Evolutionary conservation across 129 eudicot genomes (phyloP), one percentile per base, ranked within the genome.

Genomic region (Gnaphalium uliginosum): DNA sequence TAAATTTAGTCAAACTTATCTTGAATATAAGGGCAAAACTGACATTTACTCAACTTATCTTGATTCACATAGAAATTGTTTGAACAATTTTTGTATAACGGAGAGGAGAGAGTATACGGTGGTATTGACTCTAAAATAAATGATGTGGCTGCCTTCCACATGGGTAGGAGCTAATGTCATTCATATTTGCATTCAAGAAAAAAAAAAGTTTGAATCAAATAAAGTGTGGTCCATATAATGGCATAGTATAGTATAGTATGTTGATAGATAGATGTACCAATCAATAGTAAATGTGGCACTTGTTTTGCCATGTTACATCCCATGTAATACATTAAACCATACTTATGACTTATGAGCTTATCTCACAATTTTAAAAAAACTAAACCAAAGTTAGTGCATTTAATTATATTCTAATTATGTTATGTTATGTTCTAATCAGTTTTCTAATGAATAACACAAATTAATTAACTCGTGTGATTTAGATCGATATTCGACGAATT

Each of bases 101-200:
- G n/a, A n/a, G n/a, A n/a, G n/a, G n/a, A n/a, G n/a, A n/a, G n/a
- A n/a, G n/a, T n/a, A n/a, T 70, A 78, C 60, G 27, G 43, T 59
- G 27, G 41, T 35, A 70, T 61, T 17, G 71, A 69, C 76, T 70
- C 81, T 73, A 15, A 69, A 59, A 60, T 78, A 62, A 60, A 78
- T 56, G 58, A 70, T 59, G 82, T 32, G 60, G 56, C 76, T 41
- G 60, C 71, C 56, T 59, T 78, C 71, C 77, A 78, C 82, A 78
- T 78, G 82, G 39, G 82, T 48, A 78, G 15, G 71, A 78, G 76
- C 76, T 60, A 78, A 78, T 78, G 65, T 22, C 53, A 61, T 78
- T 78, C 29, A 78, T 56, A 14, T 78, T 60, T 46, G 76, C 82
- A 78, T 69, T 77, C 29, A 77, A 68, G 59, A 21, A 3, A 17